Percentiles rank a stretch among this genome's conserved stretches.
These are phyloP conservation scores for Lecanoromycetidae sp. DNA, from an alignment of 2,329 filamentous ascomycete species.

Conservation along the genomic window DNA sequence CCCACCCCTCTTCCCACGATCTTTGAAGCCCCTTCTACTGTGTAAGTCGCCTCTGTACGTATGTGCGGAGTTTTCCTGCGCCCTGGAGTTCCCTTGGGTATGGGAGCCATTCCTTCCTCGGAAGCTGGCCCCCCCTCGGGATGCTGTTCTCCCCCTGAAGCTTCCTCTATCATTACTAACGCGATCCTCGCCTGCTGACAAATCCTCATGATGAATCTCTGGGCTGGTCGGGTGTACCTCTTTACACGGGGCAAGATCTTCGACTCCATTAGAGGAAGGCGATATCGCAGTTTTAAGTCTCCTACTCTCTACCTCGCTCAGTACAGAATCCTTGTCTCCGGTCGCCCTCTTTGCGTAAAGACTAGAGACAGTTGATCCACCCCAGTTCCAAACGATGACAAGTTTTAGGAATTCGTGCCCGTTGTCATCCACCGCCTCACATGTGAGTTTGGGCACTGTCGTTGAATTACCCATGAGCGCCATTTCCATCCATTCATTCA, in stretches of 20 bases:
- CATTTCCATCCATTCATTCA: constrained; percentile 1
- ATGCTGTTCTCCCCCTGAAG: background rate
- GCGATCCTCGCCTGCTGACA: no score
- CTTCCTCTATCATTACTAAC: background rate
- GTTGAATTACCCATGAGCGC: background rate
- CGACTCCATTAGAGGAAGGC: no score
- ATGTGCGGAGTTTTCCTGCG: no score
- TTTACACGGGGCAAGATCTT: background rate
- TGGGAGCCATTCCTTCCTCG: background rate
- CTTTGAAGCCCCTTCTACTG: no score
- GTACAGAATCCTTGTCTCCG: background rate
- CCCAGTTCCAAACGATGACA: background rate
- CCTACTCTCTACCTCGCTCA: background rate
- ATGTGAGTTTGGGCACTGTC: background rate
- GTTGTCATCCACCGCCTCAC: background rate
- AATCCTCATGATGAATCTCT: no score
- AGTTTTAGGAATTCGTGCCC: background rate
- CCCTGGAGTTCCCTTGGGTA: no score
- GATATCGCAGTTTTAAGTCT: background rate
- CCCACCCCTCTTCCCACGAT: no score
- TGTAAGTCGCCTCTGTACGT: no score
- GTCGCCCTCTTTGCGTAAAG: background rate
- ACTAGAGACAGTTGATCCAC: background rate
- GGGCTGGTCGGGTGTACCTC: no score
- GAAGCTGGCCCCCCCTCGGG: background rate